Base-by-base conservation (phyloP, 345 rosid species). In the Noccaea bulbosa region DNA sequence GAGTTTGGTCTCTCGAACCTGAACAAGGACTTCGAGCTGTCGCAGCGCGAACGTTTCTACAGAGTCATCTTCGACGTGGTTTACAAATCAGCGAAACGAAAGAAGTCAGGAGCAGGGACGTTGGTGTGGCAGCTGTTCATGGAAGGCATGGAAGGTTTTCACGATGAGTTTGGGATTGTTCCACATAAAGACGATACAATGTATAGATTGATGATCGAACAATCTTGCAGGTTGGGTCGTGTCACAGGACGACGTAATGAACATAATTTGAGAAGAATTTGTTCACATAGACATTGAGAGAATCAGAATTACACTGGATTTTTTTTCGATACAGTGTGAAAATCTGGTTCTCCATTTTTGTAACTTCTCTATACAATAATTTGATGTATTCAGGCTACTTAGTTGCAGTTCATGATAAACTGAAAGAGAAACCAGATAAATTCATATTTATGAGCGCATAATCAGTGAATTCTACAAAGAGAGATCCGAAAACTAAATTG, bases 141-240 rank as follows among this genome's bases (percentile, higher is more conserved):
- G 5, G 92, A 84, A 79, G 98, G 89, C 80, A 94, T 89, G 96
- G 96, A 88, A 60, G 90, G 85, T 16, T 91, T 84, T 32, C 84
- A 77, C 6, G 98, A 89, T 44, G 99, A 89, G 47, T 91, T 88
- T 14, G 97, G 96, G 41, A 65, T 91, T 8, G 89, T 92, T 7
- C 93, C 97, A 7, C 87, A 87, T 85, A 83, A 88, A 77, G 81
- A 80, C 56, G 75, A 82, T 5, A 77, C 93, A 1, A 79, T 82
- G 11, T 82, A 83, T 59, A 82, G 72, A 70, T 49, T 89, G 37
- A 65, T 87, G 49, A 74, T 85, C 0, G 79, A 83, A 51, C 91
- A 89, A 20, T 92, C 98, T 11, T 94, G 98, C 81, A 81, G 88
- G 67, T 79, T 92, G 81, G 89, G 82, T 4, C 82, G 74, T 38